These are phyloP conservation scores for Pseudomonodictys pantanalensis DNA, from an alignment of 495 filamentous ascomycete genomes.

Conservation along the genomic window DNA sequence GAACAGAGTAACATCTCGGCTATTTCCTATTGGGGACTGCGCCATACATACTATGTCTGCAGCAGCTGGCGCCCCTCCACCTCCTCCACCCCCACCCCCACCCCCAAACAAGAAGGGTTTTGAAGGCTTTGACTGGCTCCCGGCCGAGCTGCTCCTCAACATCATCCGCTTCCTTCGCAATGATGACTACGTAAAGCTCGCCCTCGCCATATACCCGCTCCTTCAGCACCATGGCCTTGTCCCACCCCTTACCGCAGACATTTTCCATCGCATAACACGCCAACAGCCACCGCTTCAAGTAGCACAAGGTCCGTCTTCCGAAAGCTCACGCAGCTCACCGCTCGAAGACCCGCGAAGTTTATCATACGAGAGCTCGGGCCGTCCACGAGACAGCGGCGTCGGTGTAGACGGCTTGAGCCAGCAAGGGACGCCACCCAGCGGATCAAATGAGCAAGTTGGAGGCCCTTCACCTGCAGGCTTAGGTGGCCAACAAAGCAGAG, in stretches of 20 bases:
- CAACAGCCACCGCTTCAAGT: neutral
- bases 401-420: no score
- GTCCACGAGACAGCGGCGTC: no score
- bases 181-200: conserved; percentile 42
- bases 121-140: conserved; percentile 40
- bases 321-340: no score
- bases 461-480: no score
- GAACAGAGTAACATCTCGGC: conserved; percentile 11
- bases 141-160: conserved; percentile 44
- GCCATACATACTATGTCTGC: conserved; percentile 14
- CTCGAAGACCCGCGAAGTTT: no score
- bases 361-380: no score
- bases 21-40: conserved; percentile 32
- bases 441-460: no score
- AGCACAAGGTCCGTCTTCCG: no score
- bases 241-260: conserved; percentile 18
- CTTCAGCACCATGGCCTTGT: conserved; percentile 35
- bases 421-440: no score
- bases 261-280: conserved; percentile 14
- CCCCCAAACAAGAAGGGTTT: no score
- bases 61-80: conserved; percentile 17
- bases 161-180: conserved; percentile 42
- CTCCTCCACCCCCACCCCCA: conserved; percentile 13
- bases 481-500: no score
- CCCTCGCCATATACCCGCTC: conserved; percentile 43